Evolutionary conservation across 495 filamentous ascomycete genomes (phyloP).

Genomic region (Parathielavia appendiculata): DNA sequence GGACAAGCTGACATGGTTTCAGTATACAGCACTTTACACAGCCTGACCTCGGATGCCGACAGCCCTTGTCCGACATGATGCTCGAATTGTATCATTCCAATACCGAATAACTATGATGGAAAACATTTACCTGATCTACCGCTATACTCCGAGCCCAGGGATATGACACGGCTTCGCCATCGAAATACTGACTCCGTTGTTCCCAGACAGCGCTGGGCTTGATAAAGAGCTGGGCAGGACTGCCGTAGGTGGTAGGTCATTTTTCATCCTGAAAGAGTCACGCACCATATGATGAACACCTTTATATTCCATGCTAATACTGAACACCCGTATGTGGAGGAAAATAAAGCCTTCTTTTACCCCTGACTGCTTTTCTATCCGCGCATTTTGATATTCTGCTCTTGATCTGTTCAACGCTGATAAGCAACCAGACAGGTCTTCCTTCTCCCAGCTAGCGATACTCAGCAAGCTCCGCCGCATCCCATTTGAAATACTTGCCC

Average conservation of each 20-base stretch:
- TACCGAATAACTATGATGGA: constrained; percentile 48
- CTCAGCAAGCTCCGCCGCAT: constrained; percentile 55
- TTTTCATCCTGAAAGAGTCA: constrained; percentile 20
- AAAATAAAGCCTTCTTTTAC: constrained; percentile 89
- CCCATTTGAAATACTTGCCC: constrained; percentile 76
- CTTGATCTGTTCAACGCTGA: constrained; percentile 19
- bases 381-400: not conserved
- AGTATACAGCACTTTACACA: constrained; percentile 14
- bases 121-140: constrained; percentile 45
- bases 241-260: constrained; percentile 22
- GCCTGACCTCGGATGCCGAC: not conserved
- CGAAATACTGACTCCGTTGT: not conserved
- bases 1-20: constrained; percentile 19
- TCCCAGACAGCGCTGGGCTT: not conserved
- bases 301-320: constrained; percentile 87
- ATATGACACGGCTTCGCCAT: not conserved
- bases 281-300: constrained; percentile 34
- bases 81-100: constrained; percentile 61
- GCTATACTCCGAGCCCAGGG: constrained; percentile 11
- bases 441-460: constrained; percentile 48
- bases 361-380: constrained; percentile 59
- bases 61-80: constrained; percentile 44
- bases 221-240: not conserved
- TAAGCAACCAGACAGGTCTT: constrained; percentile 5
- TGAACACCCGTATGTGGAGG: constrained; percentile 70